Percentiles rank a stretch among this genome's conserved stretches.
Evolutionary conservation across 495 filamentous ascomycete genomes (phyloP).

Genomic region (Lasiosphaeris hirsuta): DNA sequence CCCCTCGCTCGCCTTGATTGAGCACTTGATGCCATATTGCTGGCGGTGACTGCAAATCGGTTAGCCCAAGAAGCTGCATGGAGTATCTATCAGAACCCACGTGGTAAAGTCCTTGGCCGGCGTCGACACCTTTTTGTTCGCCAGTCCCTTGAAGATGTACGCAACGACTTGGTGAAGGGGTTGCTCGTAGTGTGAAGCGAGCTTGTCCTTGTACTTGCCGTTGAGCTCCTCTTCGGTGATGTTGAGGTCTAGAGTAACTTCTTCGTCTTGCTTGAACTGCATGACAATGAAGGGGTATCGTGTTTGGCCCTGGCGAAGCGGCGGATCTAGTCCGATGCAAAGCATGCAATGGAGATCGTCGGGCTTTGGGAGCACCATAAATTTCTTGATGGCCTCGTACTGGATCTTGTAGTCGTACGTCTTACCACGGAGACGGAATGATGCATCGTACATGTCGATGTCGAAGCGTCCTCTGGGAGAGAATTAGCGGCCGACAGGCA

Average conservation of each 20-base stretch:
- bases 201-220: slow-evolving; percentile 83
- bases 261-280: slow-evolving; percentile 98
- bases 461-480: slow-evolving; percentile 88
- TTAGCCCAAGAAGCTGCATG: slow-evolving; percentile 5
- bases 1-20: slow-evolving; percentile 97
- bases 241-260: slow-evolving; percentile 94
- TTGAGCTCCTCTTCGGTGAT: slow-evolving; percentile 86
- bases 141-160: slow-evolving; percentile 88
- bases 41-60: slow-evolving; percentile 66
- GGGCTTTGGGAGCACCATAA: slow-evolving; percentile 95
- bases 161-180: slow-evolving; percentile 88
- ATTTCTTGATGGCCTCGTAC: slow-evolving; percentile 96
- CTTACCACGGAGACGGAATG: slow-evolving; percentile 95
- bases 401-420: slow-evolving; percentile 99
- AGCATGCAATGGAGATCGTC: slow-evolving; percentile 95
- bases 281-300: slow-evolving; percentile 98
- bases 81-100: slow-evolving; percentile 27
- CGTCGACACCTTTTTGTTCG: slow-evolving; percentile 88
- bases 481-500: slow-evolving; percentile 28
- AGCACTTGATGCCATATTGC: slow-evolving; percentile 96
- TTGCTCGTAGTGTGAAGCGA: slow-evolving; percentile 83
- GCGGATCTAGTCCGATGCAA: slow-evolving; percentile 91
- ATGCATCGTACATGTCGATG: slow-evolving; percentile 98
- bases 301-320: slow-evolving; percentile 94
- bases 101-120: slow-evolving; percentile 91